Evolutionary conservation across 2,329 filamentous ascomycete genomes (phyloP).

Genomic region (Diaporthe capsici): DNA sequence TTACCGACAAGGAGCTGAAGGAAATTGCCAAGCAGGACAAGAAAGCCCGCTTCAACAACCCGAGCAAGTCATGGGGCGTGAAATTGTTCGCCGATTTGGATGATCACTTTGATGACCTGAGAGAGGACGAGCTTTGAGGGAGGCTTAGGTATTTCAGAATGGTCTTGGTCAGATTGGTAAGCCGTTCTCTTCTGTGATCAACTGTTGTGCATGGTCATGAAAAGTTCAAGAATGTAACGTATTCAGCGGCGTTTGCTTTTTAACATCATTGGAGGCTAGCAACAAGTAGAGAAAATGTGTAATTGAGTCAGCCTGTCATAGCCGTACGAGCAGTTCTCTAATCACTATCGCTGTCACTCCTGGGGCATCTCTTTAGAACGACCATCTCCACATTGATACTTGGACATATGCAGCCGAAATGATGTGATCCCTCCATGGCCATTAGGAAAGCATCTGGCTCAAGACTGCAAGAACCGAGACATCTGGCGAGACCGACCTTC

Average conservation of each 20-base stretch:
- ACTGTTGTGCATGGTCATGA: not conserved
- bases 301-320: no score
- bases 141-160: not conserved
- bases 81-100: constrained; percentile 57
- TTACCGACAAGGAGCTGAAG: constrained; percentile 55
- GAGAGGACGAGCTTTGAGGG: constrained; percentile 34
- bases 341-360: not conserved
- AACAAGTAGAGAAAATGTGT: not conserved
- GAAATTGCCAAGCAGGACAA: constrained; percentile 47
- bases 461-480: no score
- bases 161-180: not conserved
- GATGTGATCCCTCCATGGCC: no score
- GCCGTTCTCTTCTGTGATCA: no score
- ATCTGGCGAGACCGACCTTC: no score
- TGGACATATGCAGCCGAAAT: no score
- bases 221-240: not conserved
- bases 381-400: no score
- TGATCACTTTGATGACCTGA: constrained; percentile 49
- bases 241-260: no score
- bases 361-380: no score
- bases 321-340: not conserved
- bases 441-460: no score
- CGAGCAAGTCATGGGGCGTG: constrained; percentile 55
- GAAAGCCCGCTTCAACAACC: constrained; percentile 55
- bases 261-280: no score